Evolutionary conservation across 1,284 basidiomycete species (phyloP).

Genomic region (Cryptococcus sp.): DNA sequence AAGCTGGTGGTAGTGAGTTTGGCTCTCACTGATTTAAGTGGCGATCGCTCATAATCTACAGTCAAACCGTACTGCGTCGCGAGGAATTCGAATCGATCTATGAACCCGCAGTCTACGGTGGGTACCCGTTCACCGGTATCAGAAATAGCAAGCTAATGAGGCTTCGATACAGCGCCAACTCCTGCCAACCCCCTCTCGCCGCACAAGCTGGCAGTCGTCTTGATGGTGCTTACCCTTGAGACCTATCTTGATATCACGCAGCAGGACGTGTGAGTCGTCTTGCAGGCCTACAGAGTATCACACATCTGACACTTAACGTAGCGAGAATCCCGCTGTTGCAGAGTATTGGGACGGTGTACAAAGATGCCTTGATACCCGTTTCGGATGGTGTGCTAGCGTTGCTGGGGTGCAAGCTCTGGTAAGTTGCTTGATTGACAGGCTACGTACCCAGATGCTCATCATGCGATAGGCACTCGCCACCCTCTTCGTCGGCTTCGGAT

Average conservation of each 20-base stretch:
- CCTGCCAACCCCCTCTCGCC: constrained; percentile 44
- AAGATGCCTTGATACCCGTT: constrained; percentile 46
- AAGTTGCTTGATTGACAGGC: constrained; percentile 1
- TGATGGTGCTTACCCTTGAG: constrained; percentile 47
- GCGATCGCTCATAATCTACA: neutral
- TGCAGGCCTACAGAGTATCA: too few relatives aligned
- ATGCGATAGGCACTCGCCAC: constrained; percentile 27
- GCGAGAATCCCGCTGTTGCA: constrained; percentile 34
- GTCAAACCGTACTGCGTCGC: constrained; percentile 34
- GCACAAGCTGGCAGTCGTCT: constrained; percentile 49
- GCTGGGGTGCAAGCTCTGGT: constrained; percentile 47
- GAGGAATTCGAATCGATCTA: constrained; percentile 45
- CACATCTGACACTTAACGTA: neutral
- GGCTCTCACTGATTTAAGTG: neutral
- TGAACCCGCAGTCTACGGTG: constrained; percentile 42
- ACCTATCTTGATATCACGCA: constrained; percentile 36
- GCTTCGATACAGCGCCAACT: constrained; percentile 26
- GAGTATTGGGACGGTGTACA: constrained; percentile 47
- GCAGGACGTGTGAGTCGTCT: constrained; percentile 21
- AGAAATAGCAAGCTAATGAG: neutral
- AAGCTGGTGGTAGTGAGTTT: constrained; percentile 37
- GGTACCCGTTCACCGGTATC: neutral
- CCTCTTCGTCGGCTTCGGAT: constrained; percentile 46
- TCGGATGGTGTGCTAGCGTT: constrained; percentile 45
- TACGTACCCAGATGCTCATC: neutral